Base-by-base conservation (phyloP, 192 early-diverging fungal genomes). In the Mortierella antarctica region DNA sequence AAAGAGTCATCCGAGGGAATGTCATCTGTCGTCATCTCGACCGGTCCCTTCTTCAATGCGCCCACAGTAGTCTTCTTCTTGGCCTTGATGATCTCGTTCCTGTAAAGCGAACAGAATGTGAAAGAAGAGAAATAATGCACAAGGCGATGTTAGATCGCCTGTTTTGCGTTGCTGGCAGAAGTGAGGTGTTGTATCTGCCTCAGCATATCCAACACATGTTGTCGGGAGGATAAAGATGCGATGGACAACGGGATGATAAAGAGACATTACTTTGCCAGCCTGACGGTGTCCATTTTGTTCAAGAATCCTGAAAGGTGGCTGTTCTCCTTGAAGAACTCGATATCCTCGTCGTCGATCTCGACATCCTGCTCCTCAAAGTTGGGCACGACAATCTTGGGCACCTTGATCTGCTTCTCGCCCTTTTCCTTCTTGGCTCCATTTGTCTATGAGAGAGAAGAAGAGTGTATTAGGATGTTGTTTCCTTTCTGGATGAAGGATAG, bases 261-360 rank as follows among this genome's bases (percentile, higher is more conserved):
- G 8, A 39, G 7, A 31, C 15, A 23, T 57, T 87, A 93, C 92
- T 88, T 91, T 49, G 85, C 78, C 11, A 94, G 63, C 45, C 84
- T 89, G 18, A 88, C 87, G 5, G 90, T 73, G 72, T 93, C 88
- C 80, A 95, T 82, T 44, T 84, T 79, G 45, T 67, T 83, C 75
- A 95, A 81, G 79, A 95, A 95, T 15, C 83, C 71, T 6, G 88
- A 82, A 66, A 86, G 85, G 23, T 75, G 81, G 23, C 89, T 85
- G 67, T 93, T 89, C 65, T 94, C 91, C 11, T 88, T 85, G 55
- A 95, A 88, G 51, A 95, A 87, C 47, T 89, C 89, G 65, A 93
- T 66, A 83, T 95, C 94, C 50, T 93, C 89, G 31, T 94, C 93
- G 49, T 87, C 90, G 39, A 95, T 69, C 17, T 83, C 82, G 45